Evolutionary conservation across 2,329 filamentous ascomycete species (phyloP), one percentile per base, ranked within the genome.

Genomic region (Pseudogymnoascus sp.): DNA sequence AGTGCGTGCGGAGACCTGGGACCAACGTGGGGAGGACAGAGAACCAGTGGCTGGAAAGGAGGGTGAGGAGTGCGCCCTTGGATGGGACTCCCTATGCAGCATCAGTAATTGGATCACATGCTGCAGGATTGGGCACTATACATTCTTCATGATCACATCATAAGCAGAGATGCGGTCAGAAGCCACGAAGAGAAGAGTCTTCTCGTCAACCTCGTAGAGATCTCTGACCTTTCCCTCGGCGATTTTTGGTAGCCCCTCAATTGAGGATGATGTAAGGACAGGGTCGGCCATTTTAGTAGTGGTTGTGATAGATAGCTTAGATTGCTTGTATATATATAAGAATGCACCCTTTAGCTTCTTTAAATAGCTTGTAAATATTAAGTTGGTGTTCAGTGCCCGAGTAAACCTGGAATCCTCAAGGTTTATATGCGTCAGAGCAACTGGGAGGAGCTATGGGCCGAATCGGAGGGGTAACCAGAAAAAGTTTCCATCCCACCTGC

Each of bases 121-220:
- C 28, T 78, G 81, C 60, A 84, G 76, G 61, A 84, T 75, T 64
- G 75, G 53, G 79, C 78, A 60, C 83, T 76, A 72, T 74, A 87
- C 86, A 77, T 95, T 97, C 70, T 84, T 79, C 82, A 96, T 87
- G 70, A 96, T 86, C 70, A 96, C 91, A 82, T 97, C 93, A 80
- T 93, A 97, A 63, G 95, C 95, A 23, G 91, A 96, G 75, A 97
- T 95, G 69, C 95, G 89, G 78, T 97, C 93, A 12, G 90, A 89
- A 23, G 90, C 89, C 63, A 93, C 86, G 73, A 96, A 93, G 63
- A 96, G 87, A 4, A 96, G 84, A 2, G 85, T 89, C 63, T 83
- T 77, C 42, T 85, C 78, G 73, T 90, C 85, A 62, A 96, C 78
- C 66, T 84, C 81, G 75, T 91, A 96, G 38, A 96, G 82, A 72